phyloP scores from a whole-genome alignment of 805 yeast genomes.

The Cyberlindnera maclurae region DNA sequence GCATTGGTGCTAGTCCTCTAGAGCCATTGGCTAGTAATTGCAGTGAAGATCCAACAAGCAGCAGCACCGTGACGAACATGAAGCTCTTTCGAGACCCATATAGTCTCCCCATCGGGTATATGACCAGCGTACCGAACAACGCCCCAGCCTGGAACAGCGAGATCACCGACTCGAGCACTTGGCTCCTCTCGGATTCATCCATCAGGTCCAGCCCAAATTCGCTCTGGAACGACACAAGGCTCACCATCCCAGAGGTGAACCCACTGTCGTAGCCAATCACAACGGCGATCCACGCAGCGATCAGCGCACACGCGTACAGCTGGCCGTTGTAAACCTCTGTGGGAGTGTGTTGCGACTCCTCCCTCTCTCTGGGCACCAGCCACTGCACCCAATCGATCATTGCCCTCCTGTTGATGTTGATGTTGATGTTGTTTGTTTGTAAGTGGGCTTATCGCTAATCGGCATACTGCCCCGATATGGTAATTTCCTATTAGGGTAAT shows the following conservation, averaged over 20 bases:
- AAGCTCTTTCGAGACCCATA: slow-evolving; percentile 10
- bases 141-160: slow-evolving; percentile 18
- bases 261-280: slow-evolving; percentile 25
- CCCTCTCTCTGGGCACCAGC: neutral
- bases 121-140: slow-evolving; percentile 14
- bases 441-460: too few species aligned
- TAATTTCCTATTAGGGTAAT: too few species aligned
- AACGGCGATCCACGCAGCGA: slow-evolving; percentile 27
- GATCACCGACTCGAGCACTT: slow-evolving; percentile 7
- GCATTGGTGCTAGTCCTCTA: slow-evolving; percentile 36
- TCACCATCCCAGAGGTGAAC: slow-evolving; percentile 14
- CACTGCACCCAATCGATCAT: neutral
- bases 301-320: slow-evolving; percentile 23
- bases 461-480: too few species aligned
- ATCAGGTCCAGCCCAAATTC: slow-evolving; percentile 13
- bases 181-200: slow-evolving; percentile 1
- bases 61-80: slow-evolving; percentile 6
- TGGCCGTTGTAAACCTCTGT: slow-evolving; percentile 10
- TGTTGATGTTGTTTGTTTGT: too few species aligned
- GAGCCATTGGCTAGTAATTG: slow-evolving; percentile 27
- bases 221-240: slow-evolving; percentile 5
- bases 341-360: slow-evolving; percentile 5
- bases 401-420: too few species aligned
- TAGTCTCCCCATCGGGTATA: slow-evolving; percentile 13
- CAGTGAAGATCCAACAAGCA: slow-evolving; percentile 33